Base-by-base conservation (phyloP, 2,329 filamentous ascomycete genomes). In the Dothistroma septosporum region DNA sequence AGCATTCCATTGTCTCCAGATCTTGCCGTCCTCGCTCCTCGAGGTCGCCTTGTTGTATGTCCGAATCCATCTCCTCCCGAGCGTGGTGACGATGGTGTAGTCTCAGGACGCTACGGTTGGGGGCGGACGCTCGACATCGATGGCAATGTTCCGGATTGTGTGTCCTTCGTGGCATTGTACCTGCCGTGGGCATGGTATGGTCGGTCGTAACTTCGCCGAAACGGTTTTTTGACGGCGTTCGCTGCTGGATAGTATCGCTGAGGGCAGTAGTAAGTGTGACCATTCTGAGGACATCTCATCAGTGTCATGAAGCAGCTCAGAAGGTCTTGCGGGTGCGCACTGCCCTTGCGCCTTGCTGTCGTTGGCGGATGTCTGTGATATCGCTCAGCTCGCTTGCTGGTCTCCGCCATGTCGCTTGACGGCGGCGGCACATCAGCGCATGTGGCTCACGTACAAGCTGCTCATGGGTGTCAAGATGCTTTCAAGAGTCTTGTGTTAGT, bases 321-420 rank as follows among this genome's bases (percentile, higher is more conserved):
- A 21, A 35, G 50, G 24, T 1, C 14, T 35, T 32, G 7, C 35
- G 50, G 50, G 35, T 32, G 44, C 52, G 35, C 16, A 41, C 14
- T 24, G 58, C 10, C 21, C 24, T n/a, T 53, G 19, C 32, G n/a
- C 33, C 58, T 57, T 22, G 52, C 14, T 49, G 24, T 57, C 44
- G 28, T 31, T 8, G 55, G 16, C 31, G 19, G 24, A 16, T 6
- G 37, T 24, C 44, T 31, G 22, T 19, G 28, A 22, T 47, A 47
- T 49, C 8, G 44, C 16, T 19, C 24, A 32, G 24, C 31, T 53
- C 41, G 55, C 9, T 32, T 24, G 55, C 16, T 32, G 44, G 11
- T 33, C 31, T 28, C 44, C 2, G 47, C 10, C 19, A 49, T 12
- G 12, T 57, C 19, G n/a, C 41, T 28, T 16, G 44, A 19, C 41